Conservation (phyloP, 2,329 filamentous ascomycete species). For the Aspergillus fumigatus region DNA sequence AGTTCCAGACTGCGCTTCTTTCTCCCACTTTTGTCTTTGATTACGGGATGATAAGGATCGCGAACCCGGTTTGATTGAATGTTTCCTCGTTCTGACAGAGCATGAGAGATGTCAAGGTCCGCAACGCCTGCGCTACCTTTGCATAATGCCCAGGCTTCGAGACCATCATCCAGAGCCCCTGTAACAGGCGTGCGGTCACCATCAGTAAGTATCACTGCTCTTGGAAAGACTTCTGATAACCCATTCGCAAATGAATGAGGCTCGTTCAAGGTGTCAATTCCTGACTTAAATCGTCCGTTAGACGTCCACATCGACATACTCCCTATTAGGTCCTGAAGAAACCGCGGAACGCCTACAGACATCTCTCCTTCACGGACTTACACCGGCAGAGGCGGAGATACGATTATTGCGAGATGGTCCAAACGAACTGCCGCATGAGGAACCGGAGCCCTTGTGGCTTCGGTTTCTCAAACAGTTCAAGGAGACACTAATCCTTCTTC, state of each 20-base stretch:
- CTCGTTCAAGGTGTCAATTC: slow-evolving; percentile 14
- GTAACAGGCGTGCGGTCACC: slow-evolving; percentile 23
- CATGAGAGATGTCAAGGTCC: slow-evolving; percentile 60
- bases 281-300: slow-evolving; percentile 15
- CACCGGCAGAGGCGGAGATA: slow-evolving; percentile 73
- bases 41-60: slow-evolving; percentile 26
- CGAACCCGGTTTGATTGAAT: slow-evolving; percentile 14
- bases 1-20: background rate
- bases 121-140: slow-evolving; percentile 56
- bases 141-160: slow-evolving; percentile 46
- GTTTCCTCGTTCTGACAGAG: slow-evolving; percentile 19
- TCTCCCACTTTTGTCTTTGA: background rate
- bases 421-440: slow-evolving; percentile 92
- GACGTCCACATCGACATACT: slow-evolving; percentile 49
- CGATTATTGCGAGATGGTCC: slow-evolving; percentile 76
- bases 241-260: background rate
- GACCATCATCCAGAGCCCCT: slow-evolving; percentile 26
- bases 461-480: slow-evolving; percentile 96
- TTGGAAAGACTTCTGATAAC: background rate
- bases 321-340: slow-evolving; percentile 69
- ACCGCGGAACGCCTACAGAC: slow-evolving; percentile 73
- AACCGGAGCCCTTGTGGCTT: slow-evolving; percentile 89
- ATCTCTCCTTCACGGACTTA: slow-evolving; percentile 76
- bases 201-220: slow-evolving; percentile 27
- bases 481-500: slow-evolving; percentile 87